Evolutionary conservation across 1,284 basidiomycete genomes (phyloP).

Genomic region (Xerocomus cyaneibrunnescens): DNA sequence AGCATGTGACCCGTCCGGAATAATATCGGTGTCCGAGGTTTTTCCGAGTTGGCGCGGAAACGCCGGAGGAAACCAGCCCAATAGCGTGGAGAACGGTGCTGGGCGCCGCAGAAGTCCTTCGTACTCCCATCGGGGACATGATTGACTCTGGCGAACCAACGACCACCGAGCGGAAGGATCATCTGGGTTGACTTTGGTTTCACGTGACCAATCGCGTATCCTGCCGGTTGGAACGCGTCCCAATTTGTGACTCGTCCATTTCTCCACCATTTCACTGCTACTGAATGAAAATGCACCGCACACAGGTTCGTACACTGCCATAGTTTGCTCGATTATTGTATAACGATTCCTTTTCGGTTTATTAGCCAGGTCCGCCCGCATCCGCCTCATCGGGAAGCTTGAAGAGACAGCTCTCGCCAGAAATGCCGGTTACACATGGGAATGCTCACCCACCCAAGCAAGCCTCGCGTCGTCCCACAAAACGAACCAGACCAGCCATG

Average conservation of each 20-base stretch:
- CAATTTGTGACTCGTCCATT: neutral
- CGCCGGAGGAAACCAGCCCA: too few relatives aligned
- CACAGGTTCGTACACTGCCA: conserved; percentile 13
- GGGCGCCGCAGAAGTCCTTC: neutral
- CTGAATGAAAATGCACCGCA: conserved; percentile 14
- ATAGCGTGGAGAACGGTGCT: neutral
- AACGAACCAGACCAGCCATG: conserved; percentile 15
- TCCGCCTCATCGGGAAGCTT: conserved; percentile 21
- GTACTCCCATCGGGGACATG: neutral
- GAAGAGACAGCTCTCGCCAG: conserved; percentile 24
- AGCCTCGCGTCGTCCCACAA: conserved; percentile 17
- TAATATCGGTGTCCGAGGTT: conserved; percentile 18
- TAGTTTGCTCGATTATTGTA: neutral
- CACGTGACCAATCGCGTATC: conserved; percentile 20
- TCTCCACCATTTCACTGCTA: neutral
- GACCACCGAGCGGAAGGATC: too few relatives aligned
- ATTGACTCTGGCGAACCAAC: too few relatives aligned
- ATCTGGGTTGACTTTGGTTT: conserved; percentile 17
- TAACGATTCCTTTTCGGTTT: neutral
- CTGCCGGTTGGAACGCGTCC: neutral
- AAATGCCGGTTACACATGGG: conserved; percentile 9
- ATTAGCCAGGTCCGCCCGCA: conserved; percentile 13
- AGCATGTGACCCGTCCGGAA: conserved; percentile 21
- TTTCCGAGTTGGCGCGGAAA: conserved; percentile 13
- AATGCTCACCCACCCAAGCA: conserved; percentile 4